These are phyloP conservation scores for Colletotrichum somersetense DNA, from an alignment of 2,329 filamentous ascomycete genomes.

Conservation along the genomic window DNA sequence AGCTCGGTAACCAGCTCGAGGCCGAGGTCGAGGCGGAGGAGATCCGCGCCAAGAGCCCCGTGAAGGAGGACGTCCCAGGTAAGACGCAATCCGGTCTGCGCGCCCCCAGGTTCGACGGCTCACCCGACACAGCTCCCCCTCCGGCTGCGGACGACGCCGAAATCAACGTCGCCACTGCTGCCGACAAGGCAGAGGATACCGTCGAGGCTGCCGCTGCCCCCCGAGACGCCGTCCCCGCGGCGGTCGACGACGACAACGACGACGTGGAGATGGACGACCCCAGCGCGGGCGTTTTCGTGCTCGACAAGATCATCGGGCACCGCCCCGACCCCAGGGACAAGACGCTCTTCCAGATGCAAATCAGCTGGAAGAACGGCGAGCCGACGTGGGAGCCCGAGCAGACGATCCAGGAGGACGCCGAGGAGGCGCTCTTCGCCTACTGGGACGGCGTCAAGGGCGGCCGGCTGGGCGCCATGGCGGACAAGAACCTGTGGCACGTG, in stretches of 20 bases:
- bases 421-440: constrained; percentile 47
- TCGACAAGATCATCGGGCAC: constrained; percentile 36
- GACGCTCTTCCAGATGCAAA: constrained; percentile 48
- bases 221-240: not conserved
- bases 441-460: constrained; percentile 42
- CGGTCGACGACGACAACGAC: not conserved
- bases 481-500: constrained; percentile 42
- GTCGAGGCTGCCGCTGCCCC: constrained; percentile 25
- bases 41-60: constrained; percentile 27
- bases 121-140: not conserved
- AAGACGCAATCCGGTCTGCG: not conserved
- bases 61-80: constrained; percentile 22
- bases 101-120: not conserved
- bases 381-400: constrained; percentile 51
- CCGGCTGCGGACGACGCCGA: constrained; percentile 14
- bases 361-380: constrained; percentile 49
- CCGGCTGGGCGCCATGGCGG: constrained; percentile 32
- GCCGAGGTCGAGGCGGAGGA: constrained; percentile 10
- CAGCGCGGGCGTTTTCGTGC: constrained; percentile 22
- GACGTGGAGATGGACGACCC: constrained; percentile 27
- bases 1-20: constrained; percentile 32
- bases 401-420: constrained; percentile 51
- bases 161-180: constrained; percentile 30
- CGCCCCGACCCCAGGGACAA: constrained; percentile 36
- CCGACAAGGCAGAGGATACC: constrained; percentile 11